These are phyloP conservation scores for Aspergillus puulaauensis DNA, from an alignment of 2,329 filamentous ascomycete species.

Conservation along the genomic window DNA sequence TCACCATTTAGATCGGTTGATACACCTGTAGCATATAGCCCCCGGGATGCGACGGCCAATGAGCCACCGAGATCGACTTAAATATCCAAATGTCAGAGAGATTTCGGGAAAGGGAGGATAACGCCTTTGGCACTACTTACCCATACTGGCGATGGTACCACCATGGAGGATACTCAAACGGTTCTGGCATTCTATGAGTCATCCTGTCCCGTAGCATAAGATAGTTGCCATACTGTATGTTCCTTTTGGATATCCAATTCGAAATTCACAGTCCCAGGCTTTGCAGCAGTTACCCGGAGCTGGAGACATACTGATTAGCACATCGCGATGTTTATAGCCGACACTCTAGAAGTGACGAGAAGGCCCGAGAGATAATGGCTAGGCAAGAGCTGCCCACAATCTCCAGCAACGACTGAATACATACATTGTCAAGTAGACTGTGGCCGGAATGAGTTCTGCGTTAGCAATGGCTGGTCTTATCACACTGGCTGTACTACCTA, in stretches of 20 bases:
- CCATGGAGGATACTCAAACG: constrained; percentile 66
- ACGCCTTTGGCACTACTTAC: constrained; percentile 26
- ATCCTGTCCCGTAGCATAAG: background rate
- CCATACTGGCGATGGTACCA: constrained; percentile 64
- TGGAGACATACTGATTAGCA: constrained; percentile 28
- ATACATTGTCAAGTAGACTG: constrained; percentile 42
- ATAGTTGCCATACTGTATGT: constrained; percentile 55
- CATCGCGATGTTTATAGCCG: background rate
- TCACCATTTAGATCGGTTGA: constrained; percentile 64
- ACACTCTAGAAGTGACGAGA: background rate
- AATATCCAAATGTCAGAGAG: background rate
- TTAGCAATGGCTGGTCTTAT: constrained; percentile 6
- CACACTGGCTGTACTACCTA: constrained; percentile 40
- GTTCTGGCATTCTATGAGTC: constrained; percentile 48
- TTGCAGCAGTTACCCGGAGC: constrained; percentile 61
- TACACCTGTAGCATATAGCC: constrained; percentile 65
- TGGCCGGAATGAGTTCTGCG: background rate
- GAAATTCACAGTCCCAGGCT: constrained; percentile 63
- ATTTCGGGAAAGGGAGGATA: background rate
- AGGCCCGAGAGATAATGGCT: background rate
- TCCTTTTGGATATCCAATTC: constrained; percentile 64
- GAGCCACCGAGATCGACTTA: constrained; percentile 65
- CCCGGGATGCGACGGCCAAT: constrained; percentile 64
- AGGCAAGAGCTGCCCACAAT: background rate
- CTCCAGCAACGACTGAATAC: constrained; percentile 12